phyloP scores from a whole-genome alignment of 2,329 filamentous ascomycete species.

The Stachybotrys echinatus region DNA sequence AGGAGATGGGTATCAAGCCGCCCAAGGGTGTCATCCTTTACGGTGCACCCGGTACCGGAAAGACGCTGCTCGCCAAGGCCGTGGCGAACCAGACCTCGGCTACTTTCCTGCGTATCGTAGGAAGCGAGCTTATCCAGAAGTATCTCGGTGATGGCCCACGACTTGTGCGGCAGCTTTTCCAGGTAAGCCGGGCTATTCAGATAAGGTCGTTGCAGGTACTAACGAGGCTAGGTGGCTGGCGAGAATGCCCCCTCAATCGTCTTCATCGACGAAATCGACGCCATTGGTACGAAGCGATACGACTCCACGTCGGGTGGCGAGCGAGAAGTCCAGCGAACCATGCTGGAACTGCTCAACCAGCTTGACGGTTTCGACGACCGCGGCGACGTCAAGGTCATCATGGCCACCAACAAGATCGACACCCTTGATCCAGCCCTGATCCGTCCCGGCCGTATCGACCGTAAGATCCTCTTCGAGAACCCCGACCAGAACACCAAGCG shows the following conservation, averaged over 20 bases:
- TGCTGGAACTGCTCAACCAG: constrained; percentile 97
- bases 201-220: background rate
- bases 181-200: constrained; percentile 40
- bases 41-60: constrained; percentile 93
- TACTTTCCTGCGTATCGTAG: constrained; percentile 95
- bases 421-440: constrained; percentile 94
- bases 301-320: constrained; percentile 96
- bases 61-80: constrained; percentile 91
- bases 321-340: constrained; percentile 94
- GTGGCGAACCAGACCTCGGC: constrained; percentile 99
- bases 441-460: constrained; percentile 93
- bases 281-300: constrained; percentile 97
- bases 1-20: constrained; percentile 99
- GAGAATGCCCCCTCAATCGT: constrained; percentile 97
- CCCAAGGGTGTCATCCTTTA: constrained; percentile 99
- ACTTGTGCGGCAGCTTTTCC: constrained; percentile 92
- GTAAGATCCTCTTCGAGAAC: constrained; percentile 80
- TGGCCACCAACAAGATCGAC: constrained; percentile 99
- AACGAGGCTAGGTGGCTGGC: constrained; percentile 65
- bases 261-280: constrained; percentile 99
- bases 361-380: constrained; percentile 98
- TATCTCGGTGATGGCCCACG: constrained; percentile 95
- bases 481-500: constrained; percentile 79
- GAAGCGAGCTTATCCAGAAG: constrained; percentile 96
- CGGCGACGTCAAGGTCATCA: constrained; percentile 98